Base-by-base conservation (phyloP, 2,329 filamentous ascomycete species). In the Phoma sp. region DNA sequence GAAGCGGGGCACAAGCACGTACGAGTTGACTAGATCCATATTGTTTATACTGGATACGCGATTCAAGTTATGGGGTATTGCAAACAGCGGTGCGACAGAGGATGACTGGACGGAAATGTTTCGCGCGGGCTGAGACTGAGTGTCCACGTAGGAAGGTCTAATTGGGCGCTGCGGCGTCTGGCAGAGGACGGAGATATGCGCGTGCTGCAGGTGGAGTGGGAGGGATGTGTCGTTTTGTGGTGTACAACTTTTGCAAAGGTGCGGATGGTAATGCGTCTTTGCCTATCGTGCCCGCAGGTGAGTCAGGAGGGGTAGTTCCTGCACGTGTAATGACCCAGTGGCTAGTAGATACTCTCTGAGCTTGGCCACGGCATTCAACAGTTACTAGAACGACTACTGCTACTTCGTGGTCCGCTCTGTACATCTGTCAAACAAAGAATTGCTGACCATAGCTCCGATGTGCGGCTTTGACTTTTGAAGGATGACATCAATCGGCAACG, bases 21-120 rank as follows among this genome's bases (percentile, higher is more conserved):
- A 77, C 75, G 74, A 75, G 59, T 75, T 76, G 61, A 76, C 74
- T 32, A 77, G 67, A 73, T 77, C 74, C 75, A 77, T 77, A 29
- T 50, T 64, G 68, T 49, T 68, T 67, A 64, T 65, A 47, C 52
- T 57, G 61, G 60, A 31, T 58, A 62, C 62, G 62, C 62, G 65
- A 66, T 66, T 61, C 51, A 52, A 57, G 64, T 55, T 57, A 60
- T 56, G 57, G 62, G 47, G 55, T 61, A 58, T 43, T 50, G 61
- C 51, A 41, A 51, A 58, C 43, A 57, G 50, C 52, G 57, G 51
- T 58, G 60, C 60, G 56, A 59, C 54, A 48, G 37, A 57, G 50
- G 51, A 54, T 50, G 52, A 59, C 59, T 63, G 51, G 60, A 48
- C 55, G 61, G 43, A 59, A 54, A 39, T 57, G 51, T 60, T 47